Conservation (phyloP, 2,329 filamentous ascomycete genomes). For the Fusarium sp. region DNA sequence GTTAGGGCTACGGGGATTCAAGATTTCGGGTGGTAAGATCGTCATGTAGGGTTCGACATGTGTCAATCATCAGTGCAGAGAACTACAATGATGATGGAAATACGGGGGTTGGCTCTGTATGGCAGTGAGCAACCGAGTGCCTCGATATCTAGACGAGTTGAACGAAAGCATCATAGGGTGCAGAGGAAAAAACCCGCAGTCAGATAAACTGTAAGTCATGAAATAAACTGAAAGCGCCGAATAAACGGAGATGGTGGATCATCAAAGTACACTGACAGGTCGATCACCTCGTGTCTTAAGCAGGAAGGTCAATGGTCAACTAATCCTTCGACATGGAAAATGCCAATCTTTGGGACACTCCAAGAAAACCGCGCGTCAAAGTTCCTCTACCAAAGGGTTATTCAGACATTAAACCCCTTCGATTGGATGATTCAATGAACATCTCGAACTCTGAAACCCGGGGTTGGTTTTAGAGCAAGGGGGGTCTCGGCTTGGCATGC, state of each 20-base stretch:
- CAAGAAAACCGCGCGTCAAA: constrained; percentile 21
- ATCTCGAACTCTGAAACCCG: constrained; percentile 44
- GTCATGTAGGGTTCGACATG: constrained; percentile 14
- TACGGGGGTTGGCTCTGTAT: constrained; percentile 6
- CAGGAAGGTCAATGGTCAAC: constrained; percentile 9
- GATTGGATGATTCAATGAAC: constrained; percentile 32
- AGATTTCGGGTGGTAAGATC: constrained; percentile 22
- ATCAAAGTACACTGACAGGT: background rate
- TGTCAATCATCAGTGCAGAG: background rate
- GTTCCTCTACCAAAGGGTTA: background rate
- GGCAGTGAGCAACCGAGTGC: constrained; percentile 3
- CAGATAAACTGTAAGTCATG: background rate
- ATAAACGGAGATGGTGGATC: background rate
- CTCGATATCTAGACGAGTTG: background rate
- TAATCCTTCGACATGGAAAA: constrained; percentile 13
- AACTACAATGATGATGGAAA: background rate
- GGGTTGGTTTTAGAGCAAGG: constrained; percentile 38
- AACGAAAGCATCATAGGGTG: background rate
- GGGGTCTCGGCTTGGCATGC: constrained; percentile 21
- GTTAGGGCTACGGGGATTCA: background rate
- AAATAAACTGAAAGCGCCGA: background rate
- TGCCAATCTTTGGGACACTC: constrained; percentile 1
- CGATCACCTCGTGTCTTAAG: constrained; percentile 24
- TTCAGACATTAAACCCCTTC: background rate
- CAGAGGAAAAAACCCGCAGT: constrained; percentile 1